Conservation (phyloP, 192 early-diverging fungal species). For the Linnemannia schmuckeri region DNA sequence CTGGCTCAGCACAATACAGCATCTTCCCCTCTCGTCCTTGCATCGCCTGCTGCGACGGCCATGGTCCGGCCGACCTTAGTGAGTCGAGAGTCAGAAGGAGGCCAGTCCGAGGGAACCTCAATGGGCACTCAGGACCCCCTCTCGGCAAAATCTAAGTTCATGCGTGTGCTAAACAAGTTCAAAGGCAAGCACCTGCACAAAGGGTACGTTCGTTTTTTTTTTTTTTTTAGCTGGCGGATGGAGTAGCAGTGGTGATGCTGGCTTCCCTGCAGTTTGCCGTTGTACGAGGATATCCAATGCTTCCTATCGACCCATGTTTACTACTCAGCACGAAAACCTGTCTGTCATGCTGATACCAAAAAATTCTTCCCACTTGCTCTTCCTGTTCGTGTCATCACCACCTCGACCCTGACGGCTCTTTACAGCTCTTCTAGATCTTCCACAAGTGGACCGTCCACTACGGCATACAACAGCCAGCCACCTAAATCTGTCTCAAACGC, state of each 20-base stretch:
- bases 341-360: background rate
- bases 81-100: constrained; percentile 9
- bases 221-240: background rate
- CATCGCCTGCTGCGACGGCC: background rate
- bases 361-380: background rate
- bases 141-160: constrained; percentile 33
- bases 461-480: background rate
- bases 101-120: background rate
- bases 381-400: constrained; percentile 13
- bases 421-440: background rate
- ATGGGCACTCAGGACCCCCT: constrained; percentile 9
- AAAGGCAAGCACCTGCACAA: constrained; percentile 43
- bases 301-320: background rate
- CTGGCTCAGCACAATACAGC: background rate
- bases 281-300: background rate
- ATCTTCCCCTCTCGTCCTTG: constrained; percentile 2
- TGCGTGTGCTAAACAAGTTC: constrained; percentile 50
- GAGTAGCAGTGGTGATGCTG: background rate
- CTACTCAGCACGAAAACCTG: background rate
- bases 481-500: background rate
- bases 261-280: background rate
- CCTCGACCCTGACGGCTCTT: background rate
- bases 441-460: constrained; percentile 5
- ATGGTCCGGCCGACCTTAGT: background rate
- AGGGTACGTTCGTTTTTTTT: background rate